A percentile compares a stretch with the other conserved stretches of the same genome.
phyloP scores from a whole-genome alignment of 2,329 filamentous ascomycete genomes.

The Coleophoma cylindrospora region DNA sequence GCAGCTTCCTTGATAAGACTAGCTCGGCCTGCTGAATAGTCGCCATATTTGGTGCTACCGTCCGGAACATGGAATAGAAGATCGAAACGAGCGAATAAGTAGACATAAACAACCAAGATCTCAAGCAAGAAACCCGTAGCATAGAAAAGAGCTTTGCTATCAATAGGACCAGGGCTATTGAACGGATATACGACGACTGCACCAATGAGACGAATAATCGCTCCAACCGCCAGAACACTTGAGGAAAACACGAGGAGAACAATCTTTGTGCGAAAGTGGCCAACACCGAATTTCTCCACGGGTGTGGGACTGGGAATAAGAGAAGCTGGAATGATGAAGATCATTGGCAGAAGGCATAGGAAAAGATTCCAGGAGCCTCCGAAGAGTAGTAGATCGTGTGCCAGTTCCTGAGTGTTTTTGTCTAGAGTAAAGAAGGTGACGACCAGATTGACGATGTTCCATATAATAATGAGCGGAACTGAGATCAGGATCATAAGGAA shows the following conservation, averaged over 20 bases:
- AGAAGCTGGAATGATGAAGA: constrained; percentile 56
- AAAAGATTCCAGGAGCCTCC: constrained; percentile 5
- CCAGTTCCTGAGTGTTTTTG: constrained; percentile 36
- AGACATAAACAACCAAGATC: constrained; percentile 61
- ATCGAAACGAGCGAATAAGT: constrained; percentile 67
- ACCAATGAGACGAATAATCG: constrained; percentile 50
- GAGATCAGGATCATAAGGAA: constrained; percentile 55
- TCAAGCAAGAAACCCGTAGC: constrained; percentile 75
- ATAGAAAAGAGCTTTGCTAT: constrained; percentile 70
- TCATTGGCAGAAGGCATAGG: constrained; percentile 53
- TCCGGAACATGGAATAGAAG: constrained; percentile 70
- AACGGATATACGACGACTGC: constrained; percentile 32
- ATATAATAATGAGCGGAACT: constrained; percentile 54
- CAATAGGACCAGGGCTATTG: constrained; percentile 18
- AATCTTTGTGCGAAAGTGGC: constrained; percentile 61
- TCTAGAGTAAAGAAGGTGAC: constrained; percentile 62
- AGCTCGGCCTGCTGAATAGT: constrained; percentile 20
- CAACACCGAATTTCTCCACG: constrained; percentile 59
- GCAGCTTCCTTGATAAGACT: not conserved
- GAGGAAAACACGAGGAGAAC: constrained; percentile 55
- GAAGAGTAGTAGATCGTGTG: constrained; percentile 17
- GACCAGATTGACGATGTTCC: constrained; percentile 59
- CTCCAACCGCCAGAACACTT: constrained; percentile 59
- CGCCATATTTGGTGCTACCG: constrained; percentile 53
- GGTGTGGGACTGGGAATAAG: constrained; percentile 32